These are phyloP conservation scores for Cercophora sp. DNA, from an alignment of 495 filamentous ascomycete species.

Conservation along the genomic window DNA sequence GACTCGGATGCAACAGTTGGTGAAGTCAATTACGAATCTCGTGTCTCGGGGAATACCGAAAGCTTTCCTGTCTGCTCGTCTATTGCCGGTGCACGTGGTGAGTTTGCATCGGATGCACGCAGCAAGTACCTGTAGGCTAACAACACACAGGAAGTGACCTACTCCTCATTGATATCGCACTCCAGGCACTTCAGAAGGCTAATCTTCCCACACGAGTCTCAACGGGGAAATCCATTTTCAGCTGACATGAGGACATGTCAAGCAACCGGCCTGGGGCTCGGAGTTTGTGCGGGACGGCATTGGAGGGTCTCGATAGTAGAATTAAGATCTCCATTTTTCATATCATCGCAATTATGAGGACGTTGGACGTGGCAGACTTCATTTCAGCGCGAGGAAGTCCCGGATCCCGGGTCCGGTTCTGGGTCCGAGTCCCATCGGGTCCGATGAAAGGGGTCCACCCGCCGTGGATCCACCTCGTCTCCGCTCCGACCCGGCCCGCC, in stretches of 20 bases:
- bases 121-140: background rate
- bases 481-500: too few relatives aligned
- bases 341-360: too few relatives aligned
- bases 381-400: too few relatives aligned
- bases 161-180: background rate
- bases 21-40: background rate
- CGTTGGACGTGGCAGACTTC: too few relatives aligned
- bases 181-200: background rate
- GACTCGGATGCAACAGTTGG: background rate
- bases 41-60: background rate
- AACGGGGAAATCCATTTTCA: background rate
- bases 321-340: too few relatives aligned
- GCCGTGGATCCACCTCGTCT: too few relatives aligned
- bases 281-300: too few relatives aligned
- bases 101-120: background rate
- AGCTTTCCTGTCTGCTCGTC: background rate
- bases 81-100: slow-evolving; percentile 2
- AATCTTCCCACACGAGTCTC: background rate
- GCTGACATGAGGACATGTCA: background rate
- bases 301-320: too few relatives aligned
- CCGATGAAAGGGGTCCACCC: too few relatives aligned
- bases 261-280: too few relatives aligned
- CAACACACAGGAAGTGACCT: slow-evolving; percentile 1
- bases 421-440: too few relatives aligned
- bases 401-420: too few relatives aligned